Conservation (phyloP, 305 asterid species). For the Fraxinus sp. region DNA sequence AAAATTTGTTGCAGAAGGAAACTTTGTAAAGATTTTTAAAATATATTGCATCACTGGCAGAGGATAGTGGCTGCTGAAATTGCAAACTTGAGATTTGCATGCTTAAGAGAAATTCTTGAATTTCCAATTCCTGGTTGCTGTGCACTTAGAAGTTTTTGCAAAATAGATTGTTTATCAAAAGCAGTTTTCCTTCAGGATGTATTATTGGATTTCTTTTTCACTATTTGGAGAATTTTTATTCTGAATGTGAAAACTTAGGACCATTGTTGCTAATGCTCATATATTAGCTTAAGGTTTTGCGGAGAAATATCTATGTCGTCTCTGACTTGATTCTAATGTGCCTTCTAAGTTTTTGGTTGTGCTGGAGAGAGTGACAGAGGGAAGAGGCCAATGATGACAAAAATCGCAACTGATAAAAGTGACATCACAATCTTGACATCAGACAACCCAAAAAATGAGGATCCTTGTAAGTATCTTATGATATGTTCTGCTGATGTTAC, state of each 20-base stretch:
- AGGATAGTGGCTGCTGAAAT: neutral
- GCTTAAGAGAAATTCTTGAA: neutral
- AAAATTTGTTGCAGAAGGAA: neutral
- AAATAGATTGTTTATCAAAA: neutral
- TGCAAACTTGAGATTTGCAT: neutral
- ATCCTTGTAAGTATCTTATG: conserved; percentile 70
- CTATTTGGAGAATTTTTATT: neutral
- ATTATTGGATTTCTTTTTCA: neutral
- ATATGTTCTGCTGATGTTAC: conserved; percentile 17
- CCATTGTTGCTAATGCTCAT: neutral
- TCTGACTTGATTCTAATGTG: conserved; percentile 25
- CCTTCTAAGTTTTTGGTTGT: conserved; percentile 74
- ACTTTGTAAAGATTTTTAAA: neutral
- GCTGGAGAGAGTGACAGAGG: conserved; percentile 84
- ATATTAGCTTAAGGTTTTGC: neutral
- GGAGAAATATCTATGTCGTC: conserved; percentile 18
- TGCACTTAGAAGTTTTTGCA: neutral
- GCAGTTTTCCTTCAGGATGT: neutral
- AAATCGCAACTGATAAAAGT: conserved; percentile 90
- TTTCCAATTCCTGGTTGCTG: neutral
- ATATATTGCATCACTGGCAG: neutral
- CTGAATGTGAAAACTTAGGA: neutral
- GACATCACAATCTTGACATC: conserved; percentile 90
- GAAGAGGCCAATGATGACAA: conserved; percentile 92
- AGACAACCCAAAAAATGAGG: conserved; percentile 85